Base-by-base conservation (phyloP, 1,284 basidiomycete genomes). In the Moniliophthora roreri region DNA sequence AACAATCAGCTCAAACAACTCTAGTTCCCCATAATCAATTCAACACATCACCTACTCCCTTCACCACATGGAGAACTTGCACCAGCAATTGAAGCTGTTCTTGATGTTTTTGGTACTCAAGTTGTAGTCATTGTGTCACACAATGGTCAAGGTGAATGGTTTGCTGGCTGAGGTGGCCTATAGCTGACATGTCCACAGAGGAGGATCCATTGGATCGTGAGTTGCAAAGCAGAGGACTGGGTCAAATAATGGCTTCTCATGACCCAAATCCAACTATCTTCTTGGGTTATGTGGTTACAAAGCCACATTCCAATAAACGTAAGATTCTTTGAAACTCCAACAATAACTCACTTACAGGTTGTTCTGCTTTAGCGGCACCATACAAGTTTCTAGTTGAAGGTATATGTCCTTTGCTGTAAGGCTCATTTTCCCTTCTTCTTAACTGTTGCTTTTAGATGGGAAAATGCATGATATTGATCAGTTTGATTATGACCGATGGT, bases 11-110 rank as follows among this genome's bases (percentile, higher is more conserved):
- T 11, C 20, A 38, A 42, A n/a, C 47, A 24, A 42, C 15, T 15
- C n/a, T 38, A 91, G 84, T 97, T 93, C 73, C 94, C 95, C 0
- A 97, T 98, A 67, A 77, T 97, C 63, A 88, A 89, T 63, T 91
- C 91, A 3, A 89, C 85, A 4, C 94, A 97, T 64, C 91, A 96
- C 66, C 79, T 97, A 3, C 78, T 97, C 21, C 94, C 95, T 0
- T 95, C 93, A 1, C 95, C 95, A 4, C 71, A 80, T 50, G 89
- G 93, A 15, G 95, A 98, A 69, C 83, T 98, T 15, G 95, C 95
- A 0, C 95, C 95, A 0, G 93, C 93, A 0, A 95, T 95, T 51
- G 89, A 91, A 65, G 95, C 95, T 0, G 83, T 92, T 5, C 76
- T 98, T 13, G 89, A 96, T 57, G 77, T 95, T 4, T 91, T 87